phyloP scores from a whole-genome alignment of 1,284 basidiomycete genomes.

The Fistulina hepatica region DNA sequence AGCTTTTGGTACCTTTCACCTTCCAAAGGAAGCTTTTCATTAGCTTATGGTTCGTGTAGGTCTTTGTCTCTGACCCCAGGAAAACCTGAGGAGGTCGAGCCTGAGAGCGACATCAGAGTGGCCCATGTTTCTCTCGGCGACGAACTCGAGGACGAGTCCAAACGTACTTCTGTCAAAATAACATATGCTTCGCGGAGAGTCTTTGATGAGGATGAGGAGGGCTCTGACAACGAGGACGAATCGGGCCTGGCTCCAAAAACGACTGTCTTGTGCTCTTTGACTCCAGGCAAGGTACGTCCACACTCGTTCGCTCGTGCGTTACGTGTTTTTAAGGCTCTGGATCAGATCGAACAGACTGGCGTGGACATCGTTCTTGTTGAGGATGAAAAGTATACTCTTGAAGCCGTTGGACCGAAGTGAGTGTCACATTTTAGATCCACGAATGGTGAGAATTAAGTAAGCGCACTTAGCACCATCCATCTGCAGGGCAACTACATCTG shows the following conservation, averaged over 20 bases:
- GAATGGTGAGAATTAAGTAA: conserved; percentile 10
- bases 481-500: conserved; percentile 87
- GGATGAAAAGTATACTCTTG: conserved; percentile 60
- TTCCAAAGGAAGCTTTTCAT: too few species aligned
- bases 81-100: conserved; percentile 49
- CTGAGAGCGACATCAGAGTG: conserved; percentile 67
- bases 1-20: conserved; percentile 67
- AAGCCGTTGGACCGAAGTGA: conserved; percentile 80
- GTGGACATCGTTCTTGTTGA: conserved; percentile 70
- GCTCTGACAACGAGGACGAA: too few species aligned
- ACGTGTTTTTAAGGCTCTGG: background rate
- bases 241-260: too few species aligned
- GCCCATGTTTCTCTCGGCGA: conserved; percentile 80
- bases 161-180: conserved; percentile 74
- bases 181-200: conserved; percentile 32
- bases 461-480: conserved; percentile 55
- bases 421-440: conserved; percentile 13
- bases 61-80: conserved; percentile 49
- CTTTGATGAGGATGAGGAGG: conserved; percentile 35
- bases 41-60: conserved; percentile 29
- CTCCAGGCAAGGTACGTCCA: conserved; percentile 56
- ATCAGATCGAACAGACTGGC: conserved; percentile 69
- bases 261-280: conserved; percentile 57
- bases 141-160: conserved; percentile 49
- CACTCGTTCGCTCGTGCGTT: conserved; percentile 3